These are phyloP conservation scores for Brassica balearica DNA, from an alignment of 441 rosid genomes.

Conservation along the genomic window DNA sequence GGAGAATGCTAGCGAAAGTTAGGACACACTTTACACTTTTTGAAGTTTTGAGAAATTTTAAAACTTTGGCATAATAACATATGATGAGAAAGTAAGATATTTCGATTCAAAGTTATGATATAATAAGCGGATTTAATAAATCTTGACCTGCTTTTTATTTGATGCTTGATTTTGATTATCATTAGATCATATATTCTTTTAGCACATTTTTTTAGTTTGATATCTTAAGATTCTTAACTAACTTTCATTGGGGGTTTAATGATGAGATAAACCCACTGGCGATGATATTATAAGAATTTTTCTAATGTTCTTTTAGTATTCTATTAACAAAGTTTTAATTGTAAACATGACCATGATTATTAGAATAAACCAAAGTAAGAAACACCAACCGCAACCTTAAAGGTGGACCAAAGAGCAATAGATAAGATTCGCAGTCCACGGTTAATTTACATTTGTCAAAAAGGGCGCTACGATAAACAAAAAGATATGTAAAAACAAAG, in stretches of 20 bases:
- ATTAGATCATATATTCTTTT: conserved; percentile 29
- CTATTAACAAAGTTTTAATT: not conserved
- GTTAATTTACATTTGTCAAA: not conserved
- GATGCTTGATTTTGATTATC: conserved; percentile 31
- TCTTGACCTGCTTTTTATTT: conserved; percentile 10
- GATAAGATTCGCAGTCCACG: conserved; percentile 36
- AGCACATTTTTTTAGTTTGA: conserved; percentile 17
- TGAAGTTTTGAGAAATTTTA: not conserved
- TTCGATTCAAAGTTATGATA: too few species aligned
- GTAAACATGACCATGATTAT: conserved; percentile 11
- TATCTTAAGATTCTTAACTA: conserved; percentile 2
- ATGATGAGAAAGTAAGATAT: not conserved
- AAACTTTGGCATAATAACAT: not conserved
- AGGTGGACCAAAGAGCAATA: conserved; percentile 32
- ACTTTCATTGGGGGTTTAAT: conserved; percentile 25
- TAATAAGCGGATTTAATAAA: not conserved
- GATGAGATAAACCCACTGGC: conserved; percentile 41
- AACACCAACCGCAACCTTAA: conserved; percentile 42
- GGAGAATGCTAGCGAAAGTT: not conserved
- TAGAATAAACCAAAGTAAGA: conserved; percentile 31
- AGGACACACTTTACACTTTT: not conserved
- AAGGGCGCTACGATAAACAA: not conserved
- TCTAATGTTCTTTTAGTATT: not conserved
- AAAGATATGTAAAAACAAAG: not conserved
- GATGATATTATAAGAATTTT: conserved; percentile 22